Base-by-base conservation (phyloP, 345 rosid species). In the Euphorbia tirucalli region DNA sequence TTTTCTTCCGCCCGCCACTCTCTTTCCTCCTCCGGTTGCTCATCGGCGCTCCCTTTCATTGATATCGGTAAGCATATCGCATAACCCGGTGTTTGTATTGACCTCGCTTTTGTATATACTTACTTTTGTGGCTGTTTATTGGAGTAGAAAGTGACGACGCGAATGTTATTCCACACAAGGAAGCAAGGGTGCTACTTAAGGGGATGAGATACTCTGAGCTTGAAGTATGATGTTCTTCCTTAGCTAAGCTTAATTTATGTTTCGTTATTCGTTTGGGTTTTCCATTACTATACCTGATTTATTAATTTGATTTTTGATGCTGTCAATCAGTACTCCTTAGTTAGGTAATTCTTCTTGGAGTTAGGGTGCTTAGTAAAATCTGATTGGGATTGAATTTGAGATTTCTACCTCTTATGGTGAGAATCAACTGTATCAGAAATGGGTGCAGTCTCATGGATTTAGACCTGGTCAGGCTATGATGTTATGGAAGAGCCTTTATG, bases 401-500 rank as follows among this genome's bases (percentile, higher is more conserved):
- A 14, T 35, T 56, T 62, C n/a, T 19, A 7, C 65, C 49, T 21
- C 52, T 77, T 18, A 58, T 71, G 70, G 39, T 58, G 39, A 48
- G 27, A 31, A 39, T 54, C 19, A 61, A 43, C 44, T 69, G 71
- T 63, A 18, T 19, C 83, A 92, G 99, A 83, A 82, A 79, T 95
- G 99, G 99, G 96, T 92, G 78, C 83, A 64, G 61, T 90, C 90
- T 7, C 89, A 83, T 82, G 96, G 98, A 41, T 94, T 83, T 85
- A 77, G 97, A 52, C 86, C 97, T 1, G 96, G 97, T 49, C 98
- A 92, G 77, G 98, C 98, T 71, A 56, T 94, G 83, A 94, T 92
- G 97, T 81, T 94, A 57, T 90, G 98, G 96, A 94, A 92, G 81
- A 88, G 96, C 35, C 71, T 94, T n/a, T 94, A 94, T 74, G 89